Conservation (phyloP, 805 yeast genomes). For the Metschnikowia lochheadii region DNA sequence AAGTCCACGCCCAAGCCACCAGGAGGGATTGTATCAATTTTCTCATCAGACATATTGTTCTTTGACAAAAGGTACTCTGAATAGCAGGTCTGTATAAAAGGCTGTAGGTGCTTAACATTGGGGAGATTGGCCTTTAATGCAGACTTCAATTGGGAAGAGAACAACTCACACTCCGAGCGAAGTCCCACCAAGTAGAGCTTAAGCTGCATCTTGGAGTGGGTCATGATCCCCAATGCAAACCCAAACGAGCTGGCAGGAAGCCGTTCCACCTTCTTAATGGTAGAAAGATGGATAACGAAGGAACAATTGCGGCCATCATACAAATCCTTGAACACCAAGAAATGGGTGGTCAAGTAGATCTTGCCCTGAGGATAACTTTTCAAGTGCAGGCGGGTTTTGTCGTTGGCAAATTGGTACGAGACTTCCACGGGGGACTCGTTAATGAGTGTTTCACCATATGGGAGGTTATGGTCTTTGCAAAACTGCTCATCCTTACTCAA, state of each 20-base stretch:
- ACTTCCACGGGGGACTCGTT: constrained; percentile 67
- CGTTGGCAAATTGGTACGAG: constrained; percentile 25
- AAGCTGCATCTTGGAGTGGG: constrained; percentile 61
- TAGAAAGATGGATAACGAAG: constrained; percentile 67
- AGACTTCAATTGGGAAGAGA: constrained; percentile 64
- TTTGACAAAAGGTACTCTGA: constrained; percentile 78
- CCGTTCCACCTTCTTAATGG: constrained; percentile 81
- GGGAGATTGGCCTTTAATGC: constrained; percentile 60
- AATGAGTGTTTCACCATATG: constrained; percentile 62
- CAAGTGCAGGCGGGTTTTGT: constrained; percentile 20
- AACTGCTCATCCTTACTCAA: constrained; percentile 68
- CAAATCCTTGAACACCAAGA: constrained; percentile 67
- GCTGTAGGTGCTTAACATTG: constrained; percentile 56
- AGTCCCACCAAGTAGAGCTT: constrained; percentile 75
- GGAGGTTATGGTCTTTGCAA: constrained; percentile 63
- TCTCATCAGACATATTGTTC: constrained; percentile 43
- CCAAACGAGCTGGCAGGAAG: constrained; percentile 72
- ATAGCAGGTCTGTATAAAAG: constrained; percentile 68
- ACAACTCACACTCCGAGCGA: constrained; percentile 72
- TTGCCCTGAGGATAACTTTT: constrained; percentile 48
- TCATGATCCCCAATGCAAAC: constrained; percentile 69
- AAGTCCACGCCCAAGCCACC: constrained; percentile 86
- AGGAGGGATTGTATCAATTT: constrained; percentile 51
- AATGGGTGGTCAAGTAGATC: constrained; percentile 70
- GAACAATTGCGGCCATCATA: constrained; percentile 66